Percentiles rank a stretch among this genome's conserved stretches.
These are phyloP conservation scores for Neoascochyta sp. DNA, from an alignment of 2,329 filamentous ascomycete species.

Conservation along the genomic window DNA sequence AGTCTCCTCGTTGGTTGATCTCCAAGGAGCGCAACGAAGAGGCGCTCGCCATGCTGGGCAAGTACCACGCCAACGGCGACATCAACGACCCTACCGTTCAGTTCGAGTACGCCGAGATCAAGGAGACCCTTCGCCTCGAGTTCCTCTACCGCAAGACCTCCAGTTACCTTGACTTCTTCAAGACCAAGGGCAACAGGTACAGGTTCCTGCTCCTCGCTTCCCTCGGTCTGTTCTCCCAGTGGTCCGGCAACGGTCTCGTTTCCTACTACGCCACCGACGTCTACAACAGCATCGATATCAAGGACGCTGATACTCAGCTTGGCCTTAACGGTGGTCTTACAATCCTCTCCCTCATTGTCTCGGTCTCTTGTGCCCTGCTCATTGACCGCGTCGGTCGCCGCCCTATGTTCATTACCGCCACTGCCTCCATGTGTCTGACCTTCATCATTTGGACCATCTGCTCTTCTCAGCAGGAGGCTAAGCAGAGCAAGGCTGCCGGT, in stretches of 20 bases:
- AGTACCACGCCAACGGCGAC: constrained; percentile 62
- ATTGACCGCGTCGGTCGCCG: constrained; percentile 53
- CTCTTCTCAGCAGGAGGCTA: constrained; percentile 52
- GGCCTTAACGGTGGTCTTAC: constrained; percentile 55
- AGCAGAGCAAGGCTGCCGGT: constrained; percentile 38
- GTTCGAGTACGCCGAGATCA: constrained; percentile 65
- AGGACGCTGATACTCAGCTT: constrained; percentile 34
- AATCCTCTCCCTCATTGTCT: constrained; percentile 57
- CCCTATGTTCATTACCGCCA: constrained; percentile 51
- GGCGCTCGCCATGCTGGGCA: constrained; percentile 58
- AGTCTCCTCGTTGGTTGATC: constrained; percentile 57
- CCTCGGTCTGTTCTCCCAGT: constrained; percentile 64
- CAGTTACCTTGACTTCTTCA: constrained; percentile 59
- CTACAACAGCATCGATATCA: constrained; percentile 60
- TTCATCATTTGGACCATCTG: constrained; percentile 39
- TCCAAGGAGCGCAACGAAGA: constrained; percentile 61
- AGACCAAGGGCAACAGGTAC: constrained; percentile 62
- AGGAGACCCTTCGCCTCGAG: constrained; percentile 59
- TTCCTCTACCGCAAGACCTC: constrained; percentile 48
- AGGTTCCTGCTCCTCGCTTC: constrained; percentile 60
- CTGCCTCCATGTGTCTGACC: constrained; percentile 32
- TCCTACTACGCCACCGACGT: constrained; percentile 64
- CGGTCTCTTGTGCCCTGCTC: constrained; percentile 54
- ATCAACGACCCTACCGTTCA: constrained; percentile 58
- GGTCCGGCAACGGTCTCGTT: constrained; percentile 64